Percentiles rank a stretch among this genome's conserved stretches.
Conservation (phyloP, 257 asterid genomes). For the Scutellaria minor region DNA sequence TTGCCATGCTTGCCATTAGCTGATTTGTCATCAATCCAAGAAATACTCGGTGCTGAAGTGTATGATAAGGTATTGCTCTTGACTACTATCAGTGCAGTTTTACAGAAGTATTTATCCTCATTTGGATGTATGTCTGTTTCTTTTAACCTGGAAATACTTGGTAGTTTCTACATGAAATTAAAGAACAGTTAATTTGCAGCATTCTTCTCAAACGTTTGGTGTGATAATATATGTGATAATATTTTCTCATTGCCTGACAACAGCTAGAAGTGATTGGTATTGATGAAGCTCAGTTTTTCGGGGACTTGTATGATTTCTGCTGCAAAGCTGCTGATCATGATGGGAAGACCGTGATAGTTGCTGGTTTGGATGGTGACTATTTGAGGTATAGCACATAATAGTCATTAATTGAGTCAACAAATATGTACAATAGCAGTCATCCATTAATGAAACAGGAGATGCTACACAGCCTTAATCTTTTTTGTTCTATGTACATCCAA, state of each 20-base stretch:
- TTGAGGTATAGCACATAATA: slow-evolving; percentile 54
- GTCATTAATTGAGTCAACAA: neutral
- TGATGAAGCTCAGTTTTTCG: slow-evolving; percentile 94
- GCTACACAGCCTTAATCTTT: neutral
- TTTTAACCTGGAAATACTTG: neutral
- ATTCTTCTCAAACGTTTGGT: neutral
- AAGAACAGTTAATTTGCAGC: slow-evolving; percentile 1
- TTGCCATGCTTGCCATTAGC: slow-evolving; percentile 83
- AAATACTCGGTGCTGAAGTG: slow-evolving; percentile 65
- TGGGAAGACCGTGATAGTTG: slow-evolving; percentile 84
- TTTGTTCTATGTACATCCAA: neutral
- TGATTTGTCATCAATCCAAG: slow-evolving; percentile 66
- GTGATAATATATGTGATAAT: slow-evolving; percentile 23
- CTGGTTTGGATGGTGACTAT: slow-evolving; percentile 98
- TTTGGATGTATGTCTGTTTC: neutral
- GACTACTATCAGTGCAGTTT: neutral
- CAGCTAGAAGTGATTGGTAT: slow-evolving; percentile 88
- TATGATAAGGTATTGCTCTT: slow-evolving; percentile 65
- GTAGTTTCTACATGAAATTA: neutral
- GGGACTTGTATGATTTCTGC: slow-evolving; percentile 90
- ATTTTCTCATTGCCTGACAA: slow-evolving; percentile 10
- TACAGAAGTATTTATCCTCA: neutral
- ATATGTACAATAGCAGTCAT: no score
- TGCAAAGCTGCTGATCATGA: slow-evolving; percentile 85
- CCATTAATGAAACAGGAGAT: no score